A percentile compares a stretch with the other conserved stretches of the same genome.
Conservation (phyloP, 495 filamentous ascomycete genomes). For the Aspergillus haitiensis region DNA sequence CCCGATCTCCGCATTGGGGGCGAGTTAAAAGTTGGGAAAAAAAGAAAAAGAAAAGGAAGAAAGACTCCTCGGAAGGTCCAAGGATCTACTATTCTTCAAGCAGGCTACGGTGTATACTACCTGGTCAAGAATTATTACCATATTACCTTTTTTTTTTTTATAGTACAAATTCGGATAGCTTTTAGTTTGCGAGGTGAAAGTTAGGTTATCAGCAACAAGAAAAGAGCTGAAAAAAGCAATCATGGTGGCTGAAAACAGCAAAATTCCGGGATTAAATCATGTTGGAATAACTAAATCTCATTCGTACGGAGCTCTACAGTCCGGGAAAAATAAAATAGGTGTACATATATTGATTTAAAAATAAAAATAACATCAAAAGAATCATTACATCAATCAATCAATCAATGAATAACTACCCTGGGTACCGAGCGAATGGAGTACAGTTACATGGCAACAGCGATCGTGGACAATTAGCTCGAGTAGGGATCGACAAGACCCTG, state of each 20-base stretch:
- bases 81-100: neutral
- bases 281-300: too few relatives aligned
- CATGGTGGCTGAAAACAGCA: constrained; percentile 3
- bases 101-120: neutral
- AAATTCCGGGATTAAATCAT: neutral
- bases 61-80: neutral
- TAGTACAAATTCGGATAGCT: neutral
- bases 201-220: constrained; percentile 5
- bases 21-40: neutral
- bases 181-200: neutral
- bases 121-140: neutral
- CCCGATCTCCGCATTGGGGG: constrained; percentile 5
- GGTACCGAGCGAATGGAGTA: too few relatives aligned
- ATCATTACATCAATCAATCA: too few relatives aligned
- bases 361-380: too few relatives aligned
- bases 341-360: too few relatives aligned
- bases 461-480: too few relatives aligned
- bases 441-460: too few relatives aligned
- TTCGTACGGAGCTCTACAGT: too few relatives aligned
- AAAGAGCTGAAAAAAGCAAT: neutral
- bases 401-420: too few relatives aligned
- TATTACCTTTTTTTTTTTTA: constrained; percentile 1
- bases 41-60: neutral
- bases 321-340: too few relatives aligned
- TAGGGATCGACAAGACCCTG: too few relatives aligned